Base-by-base conservation (phyloP, 768 basidiomycete species). In the Russula olivacea region DNA sequence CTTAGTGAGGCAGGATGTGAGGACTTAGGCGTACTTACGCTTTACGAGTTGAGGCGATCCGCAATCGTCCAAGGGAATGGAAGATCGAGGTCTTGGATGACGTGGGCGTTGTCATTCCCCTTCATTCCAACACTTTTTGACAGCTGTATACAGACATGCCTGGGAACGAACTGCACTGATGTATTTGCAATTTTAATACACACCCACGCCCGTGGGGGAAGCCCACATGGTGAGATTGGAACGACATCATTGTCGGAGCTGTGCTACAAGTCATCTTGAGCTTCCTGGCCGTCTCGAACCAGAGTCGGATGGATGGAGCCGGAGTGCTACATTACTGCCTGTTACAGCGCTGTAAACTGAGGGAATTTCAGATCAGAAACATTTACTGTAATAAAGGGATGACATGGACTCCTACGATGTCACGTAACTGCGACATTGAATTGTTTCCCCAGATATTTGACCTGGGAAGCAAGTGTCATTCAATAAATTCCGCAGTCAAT, bases 371-470 rank as follows among this genome's bases (percentile, higher is more conserved):
- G 40, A 28, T 58, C 38, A 45, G 41, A n/a, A n/a, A n/a, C n/a
- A n/a, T n/a, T n/a, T n/a, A n/a, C n/a, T n/a, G n/a, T n/a, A 25
- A 19, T 14, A 12, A 14, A 5, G 6, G 54, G 43, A 34, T 45
- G 38, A 23, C 32, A 21, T 32, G 15, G 59, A 12, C 30, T 59
- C 57, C 41, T 85, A 91, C 91, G 36, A 93, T 93, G 72, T 93
- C 91, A 50, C 87, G 84, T 55, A 96, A 76, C 71, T 94, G 93
- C 25, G 78, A 77, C 93, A 59, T 87, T 89, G 71, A 89, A 91
- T 71, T 96, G 93, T 70, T 96, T 96, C 74, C 96, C 94, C 2
- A 97, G 80, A 73, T 88, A 96, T 75, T 95, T 95, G 28, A 86
- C 80, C 92, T 94, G 60, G 19, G 32, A 9, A 63, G 32, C 21